Percentiles rank a stretch among this genome's conserved stretches.
Conservation (phyloP, 768 basidiomycete genomes). For the Leccinum disarticulatum region DNA sequence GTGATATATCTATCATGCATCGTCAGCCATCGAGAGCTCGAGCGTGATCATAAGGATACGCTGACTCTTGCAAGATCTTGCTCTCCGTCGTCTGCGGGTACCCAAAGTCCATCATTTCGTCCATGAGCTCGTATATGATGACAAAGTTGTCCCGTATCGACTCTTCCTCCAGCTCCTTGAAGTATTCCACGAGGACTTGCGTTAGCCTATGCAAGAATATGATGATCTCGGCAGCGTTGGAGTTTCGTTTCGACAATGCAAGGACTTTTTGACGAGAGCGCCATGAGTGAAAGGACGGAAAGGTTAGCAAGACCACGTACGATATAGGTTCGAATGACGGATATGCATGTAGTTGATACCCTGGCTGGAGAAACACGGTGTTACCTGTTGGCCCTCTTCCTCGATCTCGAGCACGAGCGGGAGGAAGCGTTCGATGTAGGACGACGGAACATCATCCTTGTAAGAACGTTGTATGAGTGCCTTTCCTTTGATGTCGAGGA, state of each 20-base stretch:
- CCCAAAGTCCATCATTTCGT: conserved; percentile 99
- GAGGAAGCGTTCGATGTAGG: conserved; percentile 90
- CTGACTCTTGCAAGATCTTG: conserved; percentile 45
- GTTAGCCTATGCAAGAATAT: conserved; percentile 93
- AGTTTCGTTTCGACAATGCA: conserved; percentile 92
- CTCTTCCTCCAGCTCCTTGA: conserved; percentile 99
- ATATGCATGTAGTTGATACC: conserved; percentile 99
- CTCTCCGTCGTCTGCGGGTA: conserved; percentile 99
- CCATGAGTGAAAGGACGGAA: background rate
- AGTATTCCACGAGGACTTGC: conserved; percentile 94
- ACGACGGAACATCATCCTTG: conserved; percentile 89
- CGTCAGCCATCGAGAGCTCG: background rate
- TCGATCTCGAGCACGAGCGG: conserved; percentile 93
- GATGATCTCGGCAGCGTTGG: conserved; percentile 94
- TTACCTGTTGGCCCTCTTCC: conserved; percentile 94
- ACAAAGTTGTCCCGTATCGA: conserved; percentile 99
- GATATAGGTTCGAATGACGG: conserved; percentile 94
- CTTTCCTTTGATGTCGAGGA: conserved; percentile 98
- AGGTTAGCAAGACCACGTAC: conserved; percentile 41
- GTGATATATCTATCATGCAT: conserved; percentile 78
- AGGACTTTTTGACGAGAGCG: conserved; percentile 56
- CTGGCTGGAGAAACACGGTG: conserved; percentile 93
- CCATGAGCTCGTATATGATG: conserved; percentile 97
- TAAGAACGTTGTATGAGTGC: conserved; percentile 96
- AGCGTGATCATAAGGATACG: conserved; percentile 2